A percentile compares a stretch with the other conserved stretches of the same genome.
Conservation (phyloP, 495 filamentous ascomycete species). For the Hypomontagnella monticulosa region DNA sequence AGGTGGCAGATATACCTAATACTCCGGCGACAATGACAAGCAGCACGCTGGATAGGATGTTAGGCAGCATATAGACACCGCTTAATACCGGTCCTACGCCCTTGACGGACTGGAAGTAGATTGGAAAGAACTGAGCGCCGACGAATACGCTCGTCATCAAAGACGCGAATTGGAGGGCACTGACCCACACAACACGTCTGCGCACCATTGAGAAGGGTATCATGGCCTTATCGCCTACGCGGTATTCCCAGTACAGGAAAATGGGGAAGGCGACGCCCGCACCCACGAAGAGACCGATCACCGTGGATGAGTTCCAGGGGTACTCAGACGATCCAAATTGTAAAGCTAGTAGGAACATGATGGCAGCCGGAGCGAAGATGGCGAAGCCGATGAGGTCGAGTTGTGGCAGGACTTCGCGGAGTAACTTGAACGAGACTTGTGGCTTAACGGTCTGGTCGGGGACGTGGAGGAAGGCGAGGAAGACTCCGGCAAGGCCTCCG, state of each 20-base stretch:
- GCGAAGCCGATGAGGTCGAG: conserved; percentile 62
- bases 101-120: conserved; percentile 75
- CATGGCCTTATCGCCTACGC: conserved; percentile 59
- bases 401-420: conserved; percentile 40
- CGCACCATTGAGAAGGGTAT: conserved; percentile 47
- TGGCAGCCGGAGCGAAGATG: conserved; percentile 59
- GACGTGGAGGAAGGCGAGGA: conserved; percentile 55
- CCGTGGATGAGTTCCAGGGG: conserved; percentile 56
- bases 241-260: conserved; percentile 58
- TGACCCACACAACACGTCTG: conserved; percentile 46
- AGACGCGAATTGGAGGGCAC: conserved; percentile 38
- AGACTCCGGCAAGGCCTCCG: conserved; percentile 58
- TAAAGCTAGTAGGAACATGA: conserved; percentile 61
- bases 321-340: conserved; percentile 63
- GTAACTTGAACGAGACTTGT: conserved; percentile 28
- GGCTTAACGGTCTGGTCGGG: conserved; percentile 50
- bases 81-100: conserved; percentile 59
- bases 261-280: conserved; percentile 52
- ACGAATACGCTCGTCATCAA: conserved; percentile 44
- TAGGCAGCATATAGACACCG: conserved; percentile 63
- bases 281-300: conserved; percentile 58
- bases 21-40: conserved; percentile 59
- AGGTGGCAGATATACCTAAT: conserved; percentile 51
- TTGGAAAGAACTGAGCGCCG: conserved; percentile 60
- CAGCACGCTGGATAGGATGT: conserved; percentile 60